These are phyloP conservation scores for Kluyveromyces sp. DNA, from an alignment of 1,139 yeast species.

Conservation along the genomic window DNA sequence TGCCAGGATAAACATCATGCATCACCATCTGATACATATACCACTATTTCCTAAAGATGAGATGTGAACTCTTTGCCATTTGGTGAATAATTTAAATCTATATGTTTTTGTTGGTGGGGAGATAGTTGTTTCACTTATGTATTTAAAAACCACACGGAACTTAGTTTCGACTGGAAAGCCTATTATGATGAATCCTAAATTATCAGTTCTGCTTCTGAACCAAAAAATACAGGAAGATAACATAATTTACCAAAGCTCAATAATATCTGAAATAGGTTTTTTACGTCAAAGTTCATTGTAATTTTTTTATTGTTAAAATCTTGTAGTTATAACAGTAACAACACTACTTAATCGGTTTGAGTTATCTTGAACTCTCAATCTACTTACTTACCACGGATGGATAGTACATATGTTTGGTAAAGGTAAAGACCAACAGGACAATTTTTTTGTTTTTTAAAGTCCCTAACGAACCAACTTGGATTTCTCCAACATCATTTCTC, in stretches of 20 bases:
- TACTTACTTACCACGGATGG: no score
- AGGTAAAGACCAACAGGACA: no score
- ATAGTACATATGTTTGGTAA: no score
- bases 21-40: slow-evolving; percentile 30
- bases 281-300: neutral
- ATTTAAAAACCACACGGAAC: no score
- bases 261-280: neutral
- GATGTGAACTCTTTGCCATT: no score
- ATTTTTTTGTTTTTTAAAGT: no score
- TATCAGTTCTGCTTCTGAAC: slow-evolving; percentile 34
- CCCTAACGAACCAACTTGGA: neutral
- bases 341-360: no score
- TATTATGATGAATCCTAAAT: slow-evolving; percentile 23
- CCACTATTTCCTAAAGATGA: neutral
- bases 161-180: neutral
- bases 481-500: slow-evolving; percentile 1
- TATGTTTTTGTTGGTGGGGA: slow-evolving; percentile 7
- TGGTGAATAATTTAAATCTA: neutral
- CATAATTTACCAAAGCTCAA: slow-evolving; percentile 25
- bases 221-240: slow-evolving; percentile 27
- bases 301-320: neutral
- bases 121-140: neutral
- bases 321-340: neutral
- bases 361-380: no score
- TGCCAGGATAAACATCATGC: slow-evolving; percentile 32